phyloP scores from a whole-genome alignment of 2,329 filamentous ascomycete species.

The Thielaviopsis cerberus region DNA sequence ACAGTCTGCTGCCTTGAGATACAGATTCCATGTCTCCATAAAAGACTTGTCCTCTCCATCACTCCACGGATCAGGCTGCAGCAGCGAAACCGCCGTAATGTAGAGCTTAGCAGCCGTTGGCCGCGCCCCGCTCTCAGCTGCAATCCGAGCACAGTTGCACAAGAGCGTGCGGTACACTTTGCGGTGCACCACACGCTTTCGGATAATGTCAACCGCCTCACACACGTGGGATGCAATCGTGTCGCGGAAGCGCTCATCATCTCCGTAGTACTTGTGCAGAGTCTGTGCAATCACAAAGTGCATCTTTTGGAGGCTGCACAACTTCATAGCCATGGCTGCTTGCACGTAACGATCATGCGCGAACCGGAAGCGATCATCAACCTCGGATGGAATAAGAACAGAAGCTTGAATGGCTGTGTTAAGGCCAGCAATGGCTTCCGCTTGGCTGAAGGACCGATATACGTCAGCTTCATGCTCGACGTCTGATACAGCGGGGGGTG shows the following conservation, averaged over 20 bases:
- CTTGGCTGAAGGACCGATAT: conserved; percentile 31
- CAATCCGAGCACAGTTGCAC: conserved; percentile 58
- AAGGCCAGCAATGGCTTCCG: conserved; percentile 58
- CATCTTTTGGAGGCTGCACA: conserved; percentile 59
- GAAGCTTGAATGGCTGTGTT: conserved; percentile 65
- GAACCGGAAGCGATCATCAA: conserved; percentile 75
- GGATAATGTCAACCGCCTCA: conserved; percentile 57
- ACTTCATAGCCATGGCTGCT: conserved; percentile 50
- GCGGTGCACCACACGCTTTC: conserved; percentile 39
- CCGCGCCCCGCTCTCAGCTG: conserved; percentile 65
- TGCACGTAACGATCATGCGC: conserved; percentile 74
- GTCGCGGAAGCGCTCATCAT: conserved; percentile 47
- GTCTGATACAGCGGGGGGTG: conserved; percentile 12
- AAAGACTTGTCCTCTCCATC: conserved; percentile 56
- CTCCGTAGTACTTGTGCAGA: conserved; percentile 50
- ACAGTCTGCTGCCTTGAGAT: conserved; percentile 65
- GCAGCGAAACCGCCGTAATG: conserved; percentile 52
- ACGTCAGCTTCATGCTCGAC: conserved; percentile 23
- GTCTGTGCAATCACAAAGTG: conserved; percentile 76
- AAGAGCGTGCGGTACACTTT: conserved; percentile 56
- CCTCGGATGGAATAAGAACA: conserved; percentile 62
- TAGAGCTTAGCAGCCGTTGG: conserved; percentile 72
- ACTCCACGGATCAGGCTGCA: conserved; percentile 67
- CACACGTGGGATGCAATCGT: conserved; percentile 67
- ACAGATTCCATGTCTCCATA: conserved; percentile 65